Evolutionary conservation across 352 stramenopile genomes (phyloP).

Genomic region (Phytophthora citrophthora): DNA sequence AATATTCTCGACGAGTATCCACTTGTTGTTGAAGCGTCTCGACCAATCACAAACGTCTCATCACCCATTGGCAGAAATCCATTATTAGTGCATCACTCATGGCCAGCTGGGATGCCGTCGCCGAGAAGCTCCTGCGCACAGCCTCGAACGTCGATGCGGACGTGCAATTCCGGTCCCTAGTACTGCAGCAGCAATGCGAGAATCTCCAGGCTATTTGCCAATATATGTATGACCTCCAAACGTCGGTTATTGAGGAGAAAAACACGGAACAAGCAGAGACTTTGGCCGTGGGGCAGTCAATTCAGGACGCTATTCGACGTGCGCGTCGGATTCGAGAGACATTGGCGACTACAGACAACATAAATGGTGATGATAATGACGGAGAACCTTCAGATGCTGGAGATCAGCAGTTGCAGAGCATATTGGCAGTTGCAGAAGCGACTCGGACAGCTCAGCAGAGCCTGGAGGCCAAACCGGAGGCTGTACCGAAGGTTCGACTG

Average conservation of each 20-base stretch:
- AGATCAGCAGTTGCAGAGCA: conserved; percentile 17
- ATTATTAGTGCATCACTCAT: neutral
- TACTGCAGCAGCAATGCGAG: conserved; percentile 46
- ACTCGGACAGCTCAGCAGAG: conserved; percentile 12
- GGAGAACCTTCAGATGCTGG: conserved; percentile 4
- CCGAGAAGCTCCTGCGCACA: conserved; percentile 24
- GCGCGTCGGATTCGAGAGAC: conserved; percentile 41
- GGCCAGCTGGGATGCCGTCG: conserved; percentile 14
- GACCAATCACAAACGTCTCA: conserved; percentile 11
- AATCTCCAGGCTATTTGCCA: conserved; percentile 35
- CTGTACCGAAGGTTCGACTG: conserved; percentile 21
- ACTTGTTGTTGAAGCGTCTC: conserved; percentile 16
- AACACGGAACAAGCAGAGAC: conserved; percentile 17
- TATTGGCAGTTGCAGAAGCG: conserved; percentile 44
- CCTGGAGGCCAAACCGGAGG: conserved; percentile 1
- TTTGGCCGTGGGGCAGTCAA: conserved; percentile 40
- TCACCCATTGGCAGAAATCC: conserved; percentile 15
- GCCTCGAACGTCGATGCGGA: conserved; percentile 39
- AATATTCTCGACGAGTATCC: too few relatives aligned
- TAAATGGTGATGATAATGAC: neutral
- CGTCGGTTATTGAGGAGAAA: conserved; percentile 5
- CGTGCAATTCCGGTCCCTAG: conserved; percentile 37
- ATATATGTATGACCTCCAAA: conserved; percentile 28
- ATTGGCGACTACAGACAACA: neutral
- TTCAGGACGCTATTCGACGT: conserved; percentile 56